Evolutionary conservation across 1,284 basidiomycete species (phyloP), one percentile per base, ranked within the genome.

Genomic region (Bondarzewia mesenterica): DNA sequence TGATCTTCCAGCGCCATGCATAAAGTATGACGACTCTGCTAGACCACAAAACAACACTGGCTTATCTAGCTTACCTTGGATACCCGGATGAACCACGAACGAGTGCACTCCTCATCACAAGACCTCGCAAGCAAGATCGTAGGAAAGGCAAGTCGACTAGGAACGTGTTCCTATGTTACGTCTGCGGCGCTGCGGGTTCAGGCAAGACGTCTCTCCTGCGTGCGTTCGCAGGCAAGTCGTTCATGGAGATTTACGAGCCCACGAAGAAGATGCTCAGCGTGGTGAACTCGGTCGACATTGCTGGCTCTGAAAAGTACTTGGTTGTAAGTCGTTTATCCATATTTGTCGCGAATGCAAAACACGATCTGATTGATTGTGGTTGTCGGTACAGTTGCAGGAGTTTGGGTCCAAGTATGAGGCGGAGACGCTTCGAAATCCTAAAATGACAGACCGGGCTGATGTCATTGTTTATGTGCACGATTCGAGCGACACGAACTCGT

Each of bases 401-500:
- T 98, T 98, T 64, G 95, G 94, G 7, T 93, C 89, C 37, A 89
- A 86, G 65, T 93, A 96, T 63, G 95, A 98, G 68, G 79, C 88
- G 1, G 94, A 98, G 64, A 86, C 83, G 20, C 72, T 99, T 47
- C 80, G 93, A 51, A 93, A 88, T 63, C 77, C 42, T 84, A 26
- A 92, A 69, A 96, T 93, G 69, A 83, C 89, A 32, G 92, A 95
- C 63, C 71, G 89, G 47, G 92, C 92, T 21, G 95, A 98, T 67
- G 89, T 97, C 43, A 87, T 98, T 54, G 80, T 96, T 51, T 97
- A 94, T 65, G 92, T 98, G 35, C 88, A 98, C 65, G 95, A 99
- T 67, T 96, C 93, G 48, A 93, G 90, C 62, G 96, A 99, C 64
- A 98, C 96, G 22, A 98, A 98, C 66, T 97, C 93, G 10, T 99